Evolutionary conservation across 805 yeast genomes (phyloP), one percentile per base, ranked within the genome.

Genomic region (Danielia reshetovae): DNA sequence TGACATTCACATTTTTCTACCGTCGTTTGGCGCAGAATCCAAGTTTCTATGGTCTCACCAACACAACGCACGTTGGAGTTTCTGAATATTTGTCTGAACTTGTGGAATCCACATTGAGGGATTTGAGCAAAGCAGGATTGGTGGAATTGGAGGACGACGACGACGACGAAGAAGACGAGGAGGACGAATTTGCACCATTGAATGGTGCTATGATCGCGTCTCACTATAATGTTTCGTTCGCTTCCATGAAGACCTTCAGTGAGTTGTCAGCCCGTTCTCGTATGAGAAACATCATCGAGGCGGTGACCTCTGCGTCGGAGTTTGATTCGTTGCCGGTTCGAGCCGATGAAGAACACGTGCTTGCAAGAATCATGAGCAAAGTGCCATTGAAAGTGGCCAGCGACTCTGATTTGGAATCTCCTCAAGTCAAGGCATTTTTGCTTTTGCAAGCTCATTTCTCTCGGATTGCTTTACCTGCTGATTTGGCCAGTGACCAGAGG

Each of bases 31-130:
- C 78, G 36, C 70, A 75, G 23, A 93, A 93, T 55, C 97, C 98
- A 3, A 78, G 93, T 39, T 93, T 74, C 54, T 93, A 93, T 52
- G 96, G 88, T n/a, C 73, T 86, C 6, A 66, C 65, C 26, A 85
- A 81, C 40, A 65, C 71, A 3, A 62, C 84, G 1, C 77, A 77
- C 28, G 58, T 72, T 19, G 95, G 94, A 0, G 56, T 90, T 5
- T 86, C 95, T 2, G 89, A 83, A 35, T 86, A 71, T 55, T 60
- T 93, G 27, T 88, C 97, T 0, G 96, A 88, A 30, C 53, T 87
- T 9, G 82, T 90, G 9, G 97, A 93, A 52, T 63, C 60, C 5
- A 68, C 85, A 0, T 51, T 90, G 42, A 69, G 68, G 21, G 94
- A 85, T 14, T 64, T 93, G 28, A 57, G 52, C 3, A 75, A 75